phyloP scores from a whole-genome alignment of 2,329 filamentous ascomycete genomes.

The Metarhizium robertsii region DNA sequence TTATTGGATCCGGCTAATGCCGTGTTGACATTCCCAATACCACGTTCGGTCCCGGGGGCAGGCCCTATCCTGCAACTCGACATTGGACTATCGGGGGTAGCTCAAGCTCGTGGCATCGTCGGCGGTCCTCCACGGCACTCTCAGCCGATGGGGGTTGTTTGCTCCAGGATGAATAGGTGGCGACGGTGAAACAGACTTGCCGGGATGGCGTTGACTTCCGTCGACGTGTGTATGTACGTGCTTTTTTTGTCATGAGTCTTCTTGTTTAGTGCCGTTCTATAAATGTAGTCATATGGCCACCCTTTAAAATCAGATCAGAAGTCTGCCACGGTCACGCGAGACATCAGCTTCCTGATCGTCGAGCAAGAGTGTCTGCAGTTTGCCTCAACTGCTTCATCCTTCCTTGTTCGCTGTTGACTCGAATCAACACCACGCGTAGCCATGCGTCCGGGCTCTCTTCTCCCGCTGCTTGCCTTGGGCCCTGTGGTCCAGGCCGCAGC shows the following conservation, averaged over 20 bases:
- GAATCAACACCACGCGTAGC: neutral
- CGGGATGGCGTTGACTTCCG: neutral
- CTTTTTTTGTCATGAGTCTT: neutral
- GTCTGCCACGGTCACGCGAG: neutral
- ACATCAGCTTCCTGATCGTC: neutral
- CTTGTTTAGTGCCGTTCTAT: neutral
- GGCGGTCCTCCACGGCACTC: neutral
- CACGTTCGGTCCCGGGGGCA: neutral
- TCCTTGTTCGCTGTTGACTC: neutral
- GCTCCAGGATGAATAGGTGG: neutral
- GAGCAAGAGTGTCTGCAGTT: neutral
- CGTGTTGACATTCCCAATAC: neutral
- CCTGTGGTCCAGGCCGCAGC: slow-evolving; percentile 3
- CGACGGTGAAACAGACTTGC: neutral
- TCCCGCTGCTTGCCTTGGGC: slow-evolving; percentile 11
- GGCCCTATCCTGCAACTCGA: neutral
- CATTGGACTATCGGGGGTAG: neutral
- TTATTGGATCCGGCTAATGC: neutral
- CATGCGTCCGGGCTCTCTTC: slow-evolving; percentile 10
- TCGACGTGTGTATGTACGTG: neutral
- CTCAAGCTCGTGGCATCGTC: neutral
- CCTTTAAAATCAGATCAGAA: neutral
- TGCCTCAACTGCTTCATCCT: neutral
- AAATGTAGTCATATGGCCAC: neutral
- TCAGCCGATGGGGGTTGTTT: neutral